A percentile compares a stretch with the other conserved stretches of the same genome.
phyloP scores from a whole-genome alignment of 2,329 filamentous ascomycete species.

The Calonectria montana region DNA sequence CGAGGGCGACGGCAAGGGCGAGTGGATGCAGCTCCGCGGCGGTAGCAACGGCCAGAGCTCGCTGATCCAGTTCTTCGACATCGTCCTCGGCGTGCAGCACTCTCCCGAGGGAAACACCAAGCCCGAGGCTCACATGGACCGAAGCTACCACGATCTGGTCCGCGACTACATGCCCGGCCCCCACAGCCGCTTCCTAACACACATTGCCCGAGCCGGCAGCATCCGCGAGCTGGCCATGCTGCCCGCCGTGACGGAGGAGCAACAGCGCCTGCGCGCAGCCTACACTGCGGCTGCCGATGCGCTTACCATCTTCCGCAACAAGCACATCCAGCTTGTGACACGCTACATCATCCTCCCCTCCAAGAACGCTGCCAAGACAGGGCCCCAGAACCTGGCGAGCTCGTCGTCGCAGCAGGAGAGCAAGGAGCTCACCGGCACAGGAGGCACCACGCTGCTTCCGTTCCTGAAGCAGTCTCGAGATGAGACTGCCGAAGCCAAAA shows the following conservation, averaged over 20 bases:
- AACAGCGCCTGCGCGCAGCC: slow-evolving; percentile 49
- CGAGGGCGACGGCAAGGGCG: slow-evolving; percentile 71
- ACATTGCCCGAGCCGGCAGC: slow-evolving; percentile 77
- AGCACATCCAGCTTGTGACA: slow-evolving; percentile 90
- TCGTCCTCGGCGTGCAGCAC: slow-evolving; percentile 87
- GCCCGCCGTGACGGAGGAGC: slow-evolving; percentile 66
- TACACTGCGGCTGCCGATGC: slow-evolving; percentile 82
- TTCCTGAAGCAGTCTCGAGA: slow-evolving; percentile 91
- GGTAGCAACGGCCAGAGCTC: slow-evolving; percentile 95
- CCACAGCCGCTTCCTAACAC: slow-evolving; percentile 81
- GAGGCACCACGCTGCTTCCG: slow-evolving; percentile 86
- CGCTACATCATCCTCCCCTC: slow-evolving; percentile 90
- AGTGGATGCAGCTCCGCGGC: slow-evolving; percentile 84
- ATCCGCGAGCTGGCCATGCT: slow-evolving; percentile 75
- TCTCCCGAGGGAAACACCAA: slow-evolving; percentile 51
- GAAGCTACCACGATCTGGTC: slow-evolving; percentile 73
- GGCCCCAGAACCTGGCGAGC: slow-evolving; percentile 57
- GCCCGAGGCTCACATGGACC: slow-evolving; percentile 31
- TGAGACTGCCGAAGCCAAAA: slow-evolving; percentile 70
- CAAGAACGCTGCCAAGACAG: slow-evolving; percentile 47
- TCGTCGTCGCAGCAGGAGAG: slow-evolving; percentile 52
- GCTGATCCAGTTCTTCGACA: slow-evolving; percentile 92
- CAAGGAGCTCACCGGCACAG: slow-evolving; percentile 79
- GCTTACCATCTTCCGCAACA: slow-evolving; percentile 81
- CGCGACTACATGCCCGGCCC: slow-evolving; percentile 90